Base-by-base conservation (phyloP, 23 red algal species). In the Gracilaria domingensis region DNA sequence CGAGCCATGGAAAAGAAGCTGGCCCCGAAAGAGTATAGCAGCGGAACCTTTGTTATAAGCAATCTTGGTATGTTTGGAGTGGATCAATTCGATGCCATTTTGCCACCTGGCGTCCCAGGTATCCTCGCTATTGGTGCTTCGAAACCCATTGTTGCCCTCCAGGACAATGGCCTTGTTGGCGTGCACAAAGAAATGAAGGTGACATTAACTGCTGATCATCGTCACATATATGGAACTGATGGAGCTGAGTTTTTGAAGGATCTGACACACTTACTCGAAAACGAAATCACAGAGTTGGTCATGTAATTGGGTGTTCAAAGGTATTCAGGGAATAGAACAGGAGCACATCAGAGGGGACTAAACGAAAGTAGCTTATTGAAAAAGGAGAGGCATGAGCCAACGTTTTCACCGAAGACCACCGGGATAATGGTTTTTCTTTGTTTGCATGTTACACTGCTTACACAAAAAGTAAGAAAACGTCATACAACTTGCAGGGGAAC, bases 11-110 rank as follows among this genome's bases (percentile, higher is more conserved):
- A 93, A 16, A 94, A 94, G 66, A 96, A 99, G 74, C 60, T 99
- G 26, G 88, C 84, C 32, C 86, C 92, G 13, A 93, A 95, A 20
- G 97, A 99, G 57, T 96, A 96, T 81, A 90, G 73, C 30, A 82
- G 86, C 20, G 97, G 94, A 44, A 95, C 94, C 16, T 99, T 99
- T 82, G 80, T 88, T 45, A 75, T 99, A 14, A 95, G 90, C 89
- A 99, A 99, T 79, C 54, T 99, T 56, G 97, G 97, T 62, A 99
- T 99, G 97, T 99, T 95, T 84, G 97, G 97, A 3, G 97, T 99
- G 8, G 80, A 81, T 59, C 64, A 81, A 53, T 99, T 99, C 56
- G 95, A 99, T 73, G 94, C 97, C 4, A 95, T 99, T 50, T 57
- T 99, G 80, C 97, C 97, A 12, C 84, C 87, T 51, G 95, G 95